phyloP scores from a whole-genome alignment of 805 yeast species.

The Starmerella etchellsii region DNA sequence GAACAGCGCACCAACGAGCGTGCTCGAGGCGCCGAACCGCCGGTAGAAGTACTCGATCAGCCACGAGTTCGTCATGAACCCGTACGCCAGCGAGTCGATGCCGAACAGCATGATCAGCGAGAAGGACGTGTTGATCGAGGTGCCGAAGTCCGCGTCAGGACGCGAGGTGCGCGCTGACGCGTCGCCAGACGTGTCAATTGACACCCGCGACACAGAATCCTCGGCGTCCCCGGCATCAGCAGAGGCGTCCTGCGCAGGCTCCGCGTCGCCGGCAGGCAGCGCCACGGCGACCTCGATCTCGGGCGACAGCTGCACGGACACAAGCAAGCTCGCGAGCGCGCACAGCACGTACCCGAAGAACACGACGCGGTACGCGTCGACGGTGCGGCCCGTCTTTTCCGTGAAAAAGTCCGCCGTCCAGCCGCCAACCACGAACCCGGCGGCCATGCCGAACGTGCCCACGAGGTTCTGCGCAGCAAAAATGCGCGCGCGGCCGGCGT shows the following conservation, averaged over 20 bases:
- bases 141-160: neutral
- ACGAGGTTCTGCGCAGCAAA: slow-evolving; percentile 63
- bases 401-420: slow-evolving; percentile 34
- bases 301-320: slow-evolving; percentile 34
- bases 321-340: slow-evolving; percentile 37
- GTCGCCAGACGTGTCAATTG: neutral
- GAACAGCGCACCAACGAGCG: slow-evolving; percentile 40
- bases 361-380: slow-evolving; percentile 38
- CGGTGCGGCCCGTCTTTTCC: slow-evolving; percentile 22
- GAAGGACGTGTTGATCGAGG: neutral
- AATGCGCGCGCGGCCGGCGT: slow-evolving; percentile 43
- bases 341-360: slow-evolving; percentile 45
- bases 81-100: slow-evolving; percentile 77
- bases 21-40: slow-evolving; percentile 43
- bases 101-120: slow-evolving; percentile 36
- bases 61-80: slow-evolving; percentile 86
- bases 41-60: slow-evolving; percentile 64
- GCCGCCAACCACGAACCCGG: slow-evolving; percentile 60
- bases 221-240: slow-evolving; percentile 1
- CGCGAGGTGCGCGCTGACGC: neutral
- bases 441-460: slow-evolving; percentile 58
- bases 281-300: neutral
- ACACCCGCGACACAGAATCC: neutral
- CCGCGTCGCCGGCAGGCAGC: no score
- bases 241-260: neutral